Conservation (phyloP, 1,284 basidiomycete species). For the Ganoderma multipileum region DNA sequence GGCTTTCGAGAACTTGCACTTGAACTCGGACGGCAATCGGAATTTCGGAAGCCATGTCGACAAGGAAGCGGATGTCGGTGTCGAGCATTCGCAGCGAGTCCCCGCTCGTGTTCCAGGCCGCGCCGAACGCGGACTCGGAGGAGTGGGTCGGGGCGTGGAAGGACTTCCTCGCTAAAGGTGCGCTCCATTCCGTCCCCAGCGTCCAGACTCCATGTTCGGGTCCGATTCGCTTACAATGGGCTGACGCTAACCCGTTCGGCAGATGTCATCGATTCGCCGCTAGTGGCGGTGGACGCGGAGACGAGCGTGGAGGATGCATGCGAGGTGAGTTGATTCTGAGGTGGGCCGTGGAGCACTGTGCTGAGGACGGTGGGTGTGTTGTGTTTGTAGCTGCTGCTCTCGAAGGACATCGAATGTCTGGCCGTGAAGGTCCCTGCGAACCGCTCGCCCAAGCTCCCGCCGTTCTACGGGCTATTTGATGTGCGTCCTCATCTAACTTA, state of each 20-base stretch:
- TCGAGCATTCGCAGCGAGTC: slow-evolving; percentile 44
- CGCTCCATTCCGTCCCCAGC: not conserved
- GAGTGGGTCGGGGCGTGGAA: slow-evolving; percentile 68
- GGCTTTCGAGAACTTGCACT: not conserved
- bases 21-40: not conserved
- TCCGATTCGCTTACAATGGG: not conserved
- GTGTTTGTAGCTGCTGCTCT: slow-evolving; percentile 59
- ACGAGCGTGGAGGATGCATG: slow-evolving; percentile 81
- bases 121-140: slow-evolving; percentile 52
- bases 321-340: slow-evolving; percentile 57
- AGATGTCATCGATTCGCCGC: slow-evolving; percentile 72
- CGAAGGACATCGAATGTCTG: slow-evolving; percentile 67
- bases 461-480: slow-evolving; percentile 74
- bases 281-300: slow-evolving; percentile 68
- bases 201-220: not conserved
- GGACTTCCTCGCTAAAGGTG: slow-evolving; percentile 61
- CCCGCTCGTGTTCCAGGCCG: slow-evolving; percentile 37
- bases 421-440: slow-evolving; percentile 56
- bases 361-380: not conserved
- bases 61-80: slow-evolving; percentile 43
- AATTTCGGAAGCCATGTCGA: slow-evolving; percentile 30
- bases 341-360: not conserved
- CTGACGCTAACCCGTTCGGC: slow-evolving; percentile 1
- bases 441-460: slow-evolving; percentile 37
- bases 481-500: slow-evolving; percentile 47